phyloP scores from a whole-genome alignment of 345 rosid genomes.

The Salix viminalis region DNA sequence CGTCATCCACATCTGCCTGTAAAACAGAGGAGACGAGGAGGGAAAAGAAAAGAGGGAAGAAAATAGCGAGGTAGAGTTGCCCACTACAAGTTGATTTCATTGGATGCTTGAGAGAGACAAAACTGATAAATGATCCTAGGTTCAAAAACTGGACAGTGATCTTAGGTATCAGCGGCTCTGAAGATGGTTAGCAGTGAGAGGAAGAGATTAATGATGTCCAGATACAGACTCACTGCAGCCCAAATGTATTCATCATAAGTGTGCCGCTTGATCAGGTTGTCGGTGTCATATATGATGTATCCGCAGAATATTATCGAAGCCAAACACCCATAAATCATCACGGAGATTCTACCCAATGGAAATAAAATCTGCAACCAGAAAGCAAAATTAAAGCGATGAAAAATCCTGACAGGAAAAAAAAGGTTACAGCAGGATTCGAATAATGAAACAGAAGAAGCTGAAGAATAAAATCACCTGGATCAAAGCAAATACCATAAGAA shows the following conservation, averaged over 20 bases:
- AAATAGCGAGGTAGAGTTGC: background rate
- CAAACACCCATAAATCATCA: slow-evolving; percentile 73
- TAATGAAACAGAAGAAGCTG: background rate
- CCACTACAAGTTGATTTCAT: background rate
- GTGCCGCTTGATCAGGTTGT: slow-evolving; percentile 81
- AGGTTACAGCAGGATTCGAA: too few relatives aligned
- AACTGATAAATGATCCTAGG: background rate
- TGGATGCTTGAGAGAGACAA: too few relatives aligned
- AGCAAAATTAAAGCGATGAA: background rate
- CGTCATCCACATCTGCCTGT: background rate
- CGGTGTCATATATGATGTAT: slow-evolving; percentile 76
- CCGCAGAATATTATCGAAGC: slow-evolving; percentile 83
- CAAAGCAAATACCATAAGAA: slow-evolving; percentile 59
- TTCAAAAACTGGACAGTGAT: background rate
- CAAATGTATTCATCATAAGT: slow-evolving; percentile 78
- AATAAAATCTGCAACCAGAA: slow-evolving; percentile 56
- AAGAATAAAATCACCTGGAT: slow-evolving; percentile 51
- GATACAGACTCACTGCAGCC: slow-evolving; percentile 76
- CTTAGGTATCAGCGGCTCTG: slow-evolving; percentile 58
- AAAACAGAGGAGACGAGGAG: background rate
- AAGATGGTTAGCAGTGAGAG: slow-evolving; percentile 60
- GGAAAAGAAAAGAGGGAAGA: background rate
- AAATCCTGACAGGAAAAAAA: background rate
- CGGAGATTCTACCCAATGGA: slow-evolving; percentile 68
- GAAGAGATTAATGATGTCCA: slow-evolving; percentile 76